Base-by-base conservation (phyloP, 495 filamentous ascomycete genomes). In the Stereocaulon alpinum region DNA sequence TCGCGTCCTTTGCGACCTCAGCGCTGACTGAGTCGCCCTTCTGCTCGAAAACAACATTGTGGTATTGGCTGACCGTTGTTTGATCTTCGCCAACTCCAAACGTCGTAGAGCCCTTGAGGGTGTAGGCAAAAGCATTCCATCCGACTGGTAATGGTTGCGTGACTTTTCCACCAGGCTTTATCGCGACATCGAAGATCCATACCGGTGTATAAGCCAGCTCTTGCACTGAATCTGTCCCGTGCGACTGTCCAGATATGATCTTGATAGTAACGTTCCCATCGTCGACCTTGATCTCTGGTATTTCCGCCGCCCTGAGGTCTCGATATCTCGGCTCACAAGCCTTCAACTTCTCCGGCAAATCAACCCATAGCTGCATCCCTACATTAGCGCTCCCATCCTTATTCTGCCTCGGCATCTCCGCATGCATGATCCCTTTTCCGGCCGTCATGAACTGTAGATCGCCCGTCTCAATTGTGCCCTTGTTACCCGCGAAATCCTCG, bases 381-480 rank as follows among this genome's bases (percentile, higher is more conserved):
- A 95, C 82, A 66, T 89, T 95, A 48, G 86, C 76, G 48, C 74
- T 80, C 6, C 89, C 91, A 68, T 94, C 87, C 3, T 71, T 61
- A 63, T 88, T 88, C 68, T 89, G 85, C 47, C 83, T 78, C 20
- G 92, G 92, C 91, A 97, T 97, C 74, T 97, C 92, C 11, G 93
- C 89, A 68, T 97, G 92, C 79, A 97, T 86, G 67, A 96, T 95
- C 6, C 92, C 92, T 5, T 81, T 75, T 0, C 92, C 92, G 4
- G 92, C 92, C 0, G 92, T 96, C 92, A 97, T 97, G 81, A 97
- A 97, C 68, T 97, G 92, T 44, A 97, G 71, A 59, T 95, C 93
- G 3, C 92, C 92, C 0, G 85, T 71, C 53, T 86, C 80, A 62
- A 98, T 92, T 6, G 87, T 91, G 51, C 91, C 93, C 40, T 78